A percentile compares a stretch with the other conserved stretches of the same genome.
phyloP scores from a whole-genome alignment of 164 flowering plant genomes.

The Dillenia suffruticosa region DNA sequence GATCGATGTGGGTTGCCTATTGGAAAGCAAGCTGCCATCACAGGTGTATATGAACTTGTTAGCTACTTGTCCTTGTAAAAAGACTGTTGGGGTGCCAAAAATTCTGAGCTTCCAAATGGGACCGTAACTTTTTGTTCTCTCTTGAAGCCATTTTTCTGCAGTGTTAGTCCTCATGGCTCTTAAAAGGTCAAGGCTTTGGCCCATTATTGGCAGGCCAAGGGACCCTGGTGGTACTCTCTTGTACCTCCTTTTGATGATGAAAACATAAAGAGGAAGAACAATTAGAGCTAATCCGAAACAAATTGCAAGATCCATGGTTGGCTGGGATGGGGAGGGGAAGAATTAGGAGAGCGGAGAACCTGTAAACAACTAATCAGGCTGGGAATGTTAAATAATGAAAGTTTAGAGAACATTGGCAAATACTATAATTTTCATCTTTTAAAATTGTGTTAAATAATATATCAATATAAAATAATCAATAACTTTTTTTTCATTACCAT shows the following conservation, averaged over 20 bases:
- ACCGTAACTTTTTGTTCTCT: conserved; percentile 27
- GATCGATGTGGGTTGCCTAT: conserved; percentile 26
- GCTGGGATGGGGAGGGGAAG: too few relatives aligned
- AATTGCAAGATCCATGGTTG: too few relatives aligned
- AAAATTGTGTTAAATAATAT: too few relatives aligned
- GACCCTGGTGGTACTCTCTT: conserved; percentile 32
- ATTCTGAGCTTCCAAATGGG: conserved; percentile 32
- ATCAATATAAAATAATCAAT: too few relatives aligned
- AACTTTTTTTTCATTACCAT: too few relatives aligned
- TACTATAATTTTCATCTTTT: too few relatives aligned
- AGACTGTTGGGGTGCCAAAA: conserved; percentile 33
- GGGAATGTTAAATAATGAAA: too few relatives aligned
- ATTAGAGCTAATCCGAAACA: too few relatives aligned
- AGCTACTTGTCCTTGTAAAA: conserved; percentile 35
- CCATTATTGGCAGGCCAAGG: conserved; percentile 37
- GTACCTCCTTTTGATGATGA: neutral
- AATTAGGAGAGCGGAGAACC: too few relatives aligned
- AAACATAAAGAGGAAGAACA: too few relatives aligned
- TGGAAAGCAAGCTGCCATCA: conserved; percentile 17
- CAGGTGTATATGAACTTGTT: conserved; percentile 33
- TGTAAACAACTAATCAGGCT: too few relatives aligned
- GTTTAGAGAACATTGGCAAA: too few relatives aligned
- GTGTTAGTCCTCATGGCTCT: conserved; percentile 33
- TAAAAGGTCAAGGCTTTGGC: conserved; percentile 33
- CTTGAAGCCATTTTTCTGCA: conserved; percentile 34